phyloP scores from a whole-genome alignment of 192 early-diverging fungal species.

The Obelidium mucronatum region DNA sequence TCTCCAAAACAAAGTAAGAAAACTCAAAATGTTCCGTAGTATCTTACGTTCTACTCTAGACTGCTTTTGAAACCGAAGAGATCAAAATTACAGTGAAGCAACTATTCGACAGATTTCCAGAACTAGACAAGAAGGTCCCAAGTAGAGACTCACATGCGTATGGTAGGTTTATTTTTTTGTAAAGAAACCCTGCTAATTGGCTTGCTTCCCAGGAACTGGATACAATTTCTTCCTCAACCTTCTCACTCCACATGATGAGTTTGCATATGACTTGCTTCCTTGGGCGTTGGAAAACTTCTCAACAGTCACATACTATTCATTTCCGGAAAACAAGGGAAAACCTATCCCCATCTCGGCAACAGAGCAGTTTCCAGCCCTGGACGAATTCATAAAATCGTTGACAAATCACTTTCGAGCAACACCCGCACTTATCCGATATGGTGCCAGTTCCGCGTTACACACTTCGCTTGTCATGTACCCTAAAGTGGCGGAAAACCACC shows the following conservation, averaged over 20 bases:
- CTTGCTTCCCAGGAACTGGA: conserved; percentile 19
- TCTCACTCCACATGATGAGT: conserved; percentile 57
- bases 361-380: conserved; percentile 39
- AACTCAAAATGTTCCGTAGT: background rate
- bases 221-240: conserved; percentile 57
- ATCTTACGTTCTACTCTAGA: conserved; percentile 35
- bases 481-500: conserved; percentile 38
- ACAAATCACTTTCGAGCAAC: conserved; percentile 61
- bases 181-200: background rate
- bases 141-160: conserved; percentile 8
- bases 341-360: conserved; percentile 12
- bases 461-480: conserved; percentile 50
- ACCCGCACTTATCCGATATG: conserved; percentile 61
- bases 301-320: conserved; percentile 16
- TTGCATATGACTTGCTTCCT: conserved; percentile 59
- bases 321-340: conserved; percentile 16
- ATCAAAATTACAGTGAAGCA: conserved; percentile 54
- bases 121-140: conserved; percentile 14
- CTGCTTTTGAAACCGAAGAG: conserved; percentile 49
- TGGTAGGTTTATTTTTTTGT: background rate
- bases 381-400: conserved; percentile 54
- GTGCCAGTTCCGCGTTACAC: conserved; percentile 57
- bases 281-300: conserved; percentile 61
- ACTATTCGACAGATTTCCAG: conserved; percentile 53
- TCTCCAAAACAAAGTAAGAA: conserved; percentile 54